Conservation (phyloP, 371 early-diverging fungal genomes). For the Zychaea mexicana region DNA sequence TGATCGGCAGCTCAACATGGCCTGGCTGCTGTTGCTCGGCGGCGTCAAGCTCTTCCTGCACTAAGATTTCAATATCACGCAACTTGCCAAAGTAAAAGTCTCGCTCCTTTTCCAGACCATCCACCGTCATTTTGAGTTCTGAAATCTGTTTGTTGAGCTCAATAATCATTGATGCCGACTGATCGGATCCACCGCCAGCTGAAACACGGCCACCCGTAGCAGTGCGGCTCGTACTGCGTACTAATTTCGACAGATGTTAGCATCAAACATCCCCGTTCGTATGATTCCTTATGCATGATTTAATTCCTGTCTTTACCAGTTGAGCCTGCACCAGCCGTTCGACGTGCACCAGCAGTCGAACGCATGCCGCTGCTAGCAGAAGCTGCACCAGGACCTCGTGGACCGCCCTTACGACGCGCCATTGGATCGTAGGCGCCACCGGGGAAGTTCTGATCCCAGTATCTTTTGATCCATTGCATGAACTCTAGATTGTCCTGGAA, state of each 20-base stretch:
- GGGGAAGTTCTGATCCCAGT: constrained; percentile 83
- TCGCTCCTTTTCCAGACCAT: constrained; percentile 89
- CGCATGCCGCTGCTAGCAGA: constrained; percentile 27
- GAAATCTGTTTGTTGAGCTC: constrained; percentile 72
- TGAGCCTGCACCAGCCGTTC: constrained; percentile 17
- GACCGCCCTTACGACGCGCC: constrained; percentile 69
- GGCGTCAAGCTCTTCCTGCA: constrained; percentile 71
- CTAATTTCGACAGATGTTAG: not conserved
- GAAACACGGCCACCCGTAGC: constrained; percentile 25
- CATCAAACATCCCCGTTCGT: not conserved
- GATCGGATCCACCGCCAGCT: constrained; percentile 21
- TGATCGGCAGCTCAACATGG: constrained; percentile 35
- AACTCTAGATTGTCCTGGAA: constrained; percentile 98
- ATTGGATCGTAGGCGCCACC: constrained; percentile 86
- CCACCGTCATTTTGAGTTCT: constrained; percentile 77
- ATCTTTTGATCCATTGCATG: constrained; percentile 91
- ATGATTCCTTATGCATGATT: too few species aligned
- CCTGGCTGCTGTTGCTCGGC: constrained; percentile 32
- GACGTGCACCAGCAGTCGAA: constrained; percentile 31
- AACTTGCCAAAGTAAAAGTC: constrained; percentile 94
- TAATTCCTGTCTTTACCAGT: not conserved
- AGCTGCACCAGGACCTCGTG: constrained; percentile 40
- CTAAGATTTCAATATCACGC: constrained; percentile 88
- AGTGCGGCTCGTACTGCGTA: constrained; percentile 27
- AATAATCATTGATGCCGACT: constrained; percentile 49